phyloP scores from a whole-genome alignment of 805 yeast species.

The Barnettozyma botsteinii region DNA sequence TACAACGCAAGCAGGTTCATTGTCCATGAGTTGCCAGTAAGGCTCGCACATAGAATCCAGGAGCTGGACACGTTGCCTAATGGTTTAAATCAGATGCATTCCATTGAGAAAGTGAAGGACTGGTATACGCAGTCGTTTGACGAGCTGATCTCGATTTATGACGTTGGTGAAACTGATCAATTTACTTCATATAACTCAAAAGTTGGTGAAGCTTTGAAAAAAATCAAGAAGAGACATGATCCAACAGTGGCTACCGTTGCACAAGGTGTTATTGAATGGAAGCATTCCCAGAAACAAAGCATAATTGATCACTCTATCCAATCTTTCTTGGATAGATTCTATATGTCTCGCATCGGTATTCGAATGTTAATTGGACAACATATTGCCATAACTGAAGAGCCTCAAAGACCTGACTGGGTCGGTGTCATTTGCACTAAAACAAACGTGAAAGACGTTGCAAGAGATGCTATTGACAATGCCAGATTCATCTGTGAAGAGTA shows the following conservation, averaged over 20 bases:
- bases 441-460: conserved; percentile 75
- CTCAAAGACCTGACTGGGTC: conserved; percentile 62
- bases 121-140: conserved; percentile 93
- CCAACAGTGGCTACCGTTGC: conserved; percentile 92
- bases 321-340: conserved; percentile 76
- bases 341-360: conserved; percentile 87
- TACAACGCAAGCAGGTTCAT: conserved; percentile 81
- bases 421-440: conserved; percentile 87
- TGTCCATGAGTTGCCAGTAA: conserved; percentile 79
- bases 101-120: conserved; percentile 68
- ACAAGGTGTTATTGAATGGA: conserved; percentile 91
- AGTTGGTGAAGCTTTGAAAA: conserved; percentile 60
- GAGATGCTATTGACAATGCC: conserved; percentile 87
- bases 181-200: conserved; percentile 62
- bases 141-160: conserved; percentile 54
- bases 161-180: conserved; percentile 31
- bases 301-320: conserved; percentile 70
- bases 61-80: conserved; percentile 78
- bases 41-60: conserved; percentile 80
- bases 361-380: conserved; percentile 95
- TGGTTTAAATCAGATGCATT: conserved; percentile 66
- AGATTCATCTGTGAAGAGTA: conserved; percentile 87
- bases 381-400: conserved; percentile 71
- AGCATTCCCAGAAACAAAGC: conserved; percentile 40
- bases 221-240: conserved; percentile 80